Base-by-base conservation (phyloP, 2,329 filamentous ascomycete genomes). In the Botrytis elliptica region DNA sequence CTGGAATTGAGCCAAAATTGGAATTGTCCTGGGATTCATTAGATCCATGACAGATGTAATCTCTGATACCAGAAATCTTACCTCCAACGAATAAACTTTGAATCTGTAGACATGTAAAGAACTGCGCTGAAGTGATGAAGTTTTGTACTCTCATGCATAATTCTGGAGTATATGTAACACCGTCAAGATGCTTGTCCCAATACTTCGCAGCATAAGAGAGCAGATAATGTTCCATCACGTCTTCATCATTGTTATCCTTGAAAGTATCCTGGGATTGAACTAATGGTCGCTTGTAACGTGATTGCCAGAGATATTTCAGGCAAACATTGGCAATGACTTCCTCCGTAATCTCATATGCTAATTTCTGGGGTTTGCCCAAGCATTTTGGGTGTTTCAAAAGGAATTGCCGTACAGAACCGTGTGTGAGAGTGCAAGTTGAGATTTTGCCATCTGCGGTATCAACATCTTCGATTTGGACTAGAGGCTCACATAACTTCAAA, bases 231-330 rank as follows among this genome's bases (percentile, higher is more conserved):
- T n/a, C n/a, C n/a, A n/a, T n/a, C n/a, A n/a, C n/a, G n/a, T n/a
- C n/a, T n/a, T n/a, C n/a, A n/a, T n/a, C n/a, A n/a, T n/a, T n/a
- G n/a, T n/a, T n/a, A n/a, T n/a, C n/a, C n/a, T n/a, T n/a, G n/a
- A n/a, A n/a, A n/a, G n/a, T n/a, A n/a, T n/a, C n/a, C n/a, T n/a
- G n/a, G n/a, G n/a, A n/a, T n/a, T n/a, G n/a, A n/a, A n/a, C n/a
- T n/a, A n/a, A n/a, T n/a, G n/a, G n/a, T n/a, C n/a, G n/a, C n/a
- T n/a, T n/a, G n/a, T n/a, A n/a, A n/a, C n/a, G n/a, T n/a, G n/a
- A n/a, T n/a, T n/a, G n/a, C n/a, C 68, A 70, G 60, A 70, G 38
- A 46, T 59, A 62, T 62, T 70, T 70, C 18, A 70, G n/a, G 12
- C 68, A 70, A n/a, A 70, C 40, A 10, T 71, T 63, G 5, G 40